Evolutionary conservation across 768 basidiomycete genomes (phyloP), one percentile per base, ranked within the genome.

Genomic region (Psilocybe sp.): DNA sequence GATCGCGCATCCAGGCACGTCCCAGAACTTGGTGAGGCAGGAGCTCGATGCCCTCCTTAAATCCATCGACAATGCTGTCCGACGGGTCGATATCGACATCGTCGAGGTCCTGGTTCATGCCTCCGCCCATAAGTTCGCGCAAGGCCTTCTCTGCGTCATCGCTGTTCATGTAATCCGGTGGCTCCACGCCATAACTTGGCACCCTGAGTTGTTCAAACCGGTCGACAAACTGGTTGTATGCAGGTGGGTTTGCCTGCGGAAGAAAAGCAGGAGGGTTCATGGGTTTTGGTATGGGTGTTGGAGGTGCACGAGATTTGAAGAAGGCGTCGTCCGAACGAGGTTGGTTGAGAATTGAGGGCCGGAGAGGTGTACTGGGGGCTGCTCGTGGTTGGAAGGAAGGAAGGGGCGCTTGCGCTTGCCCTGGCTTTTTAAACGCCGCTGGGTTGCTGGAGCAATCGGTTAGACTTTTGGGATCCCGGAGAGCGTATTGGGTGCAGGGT

Each of bases 11-110:
- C 95, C 95, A 99, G 19, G 68, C 67, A 0, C 93, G 77, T 16
- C 92, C 92, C 42, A 89, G 70, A 8, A 97, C 74, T 59, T 99
- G 97, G 66, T 98, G 95, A 2, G 92, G 88, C 56, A 96, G 73
- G 16, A 98, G 72, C 39, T 61, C 72, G 16, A 92, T 79, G 1
- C 79, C 79, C 1, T 85, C 80, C 3, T 72, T 73, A 64, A 98
- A 96, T 0, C 88, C 94, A 10, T 84, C 77, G 1, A 96, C 90
- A 12, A 76, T 72, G 0, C 85, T 82, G 52, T 92, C 82, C 3
- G 77, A 76, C 66, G 82, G 78, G 51, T 88, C 74, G 36, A 89
- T 73, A 39, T 81, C 80, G 4, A 72, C 69, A 19, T 77, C 75
- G 15, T 64, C 61, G 16, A 64, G 53, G 15, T 84, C 85, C 36